Evolutionary conservation across 1,284 basidiomycete genomes (phyloP), one percentile per base, ranked within the genome.

Genomic region (Sporisorium exsertum): DNA sequence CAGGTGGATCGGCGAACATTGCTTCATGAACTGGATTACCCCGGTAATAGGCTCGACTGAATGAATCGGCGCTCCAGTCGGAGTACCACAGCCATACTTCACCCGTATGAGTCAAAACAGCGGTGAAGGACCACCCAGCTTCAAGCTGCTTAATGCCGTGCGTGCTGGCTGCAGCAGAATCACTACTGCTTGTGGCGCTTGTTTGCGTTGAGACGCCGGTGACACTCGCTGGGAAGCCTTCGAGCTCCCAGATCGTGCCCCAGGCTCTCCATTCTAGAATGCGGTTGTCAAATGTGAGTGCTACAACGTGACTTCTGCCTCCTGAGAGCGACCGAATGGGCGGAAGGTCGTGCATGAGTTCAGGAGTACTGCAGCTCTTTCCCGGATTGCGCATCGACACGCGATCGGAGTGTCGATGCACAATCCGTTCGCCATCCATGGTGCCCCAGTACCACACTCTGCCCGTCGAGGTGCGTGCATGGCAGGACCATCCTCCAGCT

Each of bases 271-370:
- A 80, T 40, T 80, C 79, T 4, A 80, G 49, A 3, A 80, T n/a
- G 5, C 63, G 46, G 5, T 55, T 49, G 13, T 73, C 55, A 10
- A 54, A 5, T 13, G 73, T 62, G 5, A 94, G 86, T 29, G 89
- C 88, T n/a, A 90, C 88, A 5, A 90, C 88, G 82, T 93, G 92
- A 37, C 91, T 83, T 63, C 93, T 88, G 52, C 92, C 93, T 80
- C 91, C 92, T 2, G 60, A 56, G 4, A 80, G 81, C 50, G 67
- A 52, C 12, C 53, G 20, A 18, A 78, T 45, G 15, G 47, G 16
- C 6, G 75, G 61, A 2, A 77, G 40, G 26, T 15, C 49, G 3
- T 67, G 12, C 33, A 77, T 16, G n/a, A 64, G 42, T 10, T 35
- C 20, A 0, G 73, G 73, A 4, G 35, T 49, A 3, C 13, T 13